Conservation (phyloP, 352 stramenopile genomes). For the Phytophthora litchii region DNA sequence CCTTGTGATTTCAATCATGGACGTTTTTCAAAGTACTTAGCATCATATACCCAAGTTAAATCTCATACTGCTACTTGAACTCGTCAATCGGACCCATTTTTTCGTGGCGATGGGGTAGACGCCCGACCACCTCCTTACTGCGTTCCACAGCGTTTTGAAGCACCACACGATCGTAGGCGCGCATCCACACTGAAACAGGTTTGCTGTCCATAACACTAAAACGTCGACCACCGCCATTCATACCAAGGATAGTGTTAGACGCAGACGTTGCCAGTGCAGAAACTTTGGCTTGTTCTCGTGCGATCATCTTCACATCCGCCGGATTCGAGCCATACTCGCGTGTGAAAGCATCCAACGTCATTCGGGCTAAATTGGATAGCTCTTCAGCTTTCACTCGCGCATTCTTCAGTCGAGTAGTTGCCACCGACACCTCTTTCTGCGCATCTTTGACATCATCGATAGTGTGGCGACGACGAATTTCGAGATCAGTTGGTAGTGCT, state of each 20-base stretch:
- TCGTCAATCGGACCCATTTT: constrained; percentile 21
- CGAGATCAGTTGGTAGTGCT: constrained; percentile 54
- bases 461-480: constrained; percentile 73
- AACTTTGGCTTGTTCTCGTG: constrained; percentile 15
- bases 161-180: constrained; percentile 69
- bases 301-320: constrained; percentile 3
- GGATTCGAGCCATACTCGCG: constrained; percentile 25
- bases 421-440: constrained; percentile 72
- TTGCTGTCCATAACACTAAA: constrained; percentile 29
- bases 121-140: constrained; percentile 59
- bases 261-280: constrained; percentile 28
- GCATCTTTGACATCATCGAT: constrained; percentile 81
- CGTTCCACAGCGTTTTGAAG: constrained; percentile 73
- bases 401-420: constrained; percentile 75
- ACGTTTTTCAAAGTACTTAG: constrained; percentile 7
- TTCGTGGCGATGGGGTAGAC: constrained; percentile 28
- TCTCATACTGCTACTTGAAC: constrained; percentile 6
- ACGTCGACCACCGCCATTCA: constrained; percentile 19
- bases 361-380: constrained; percentile 72
- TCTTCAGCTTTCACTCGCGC: constrained; percentile 74
- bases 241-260: constrained; percentile 28
- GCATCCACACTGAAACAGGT: constrained; percentile 55
- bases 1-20: constrained; percentile 5
- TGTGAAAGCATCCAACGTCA: constrained; percentile 70
- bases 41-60: constrained; percentile 1